Evolutionary conservation across 2,329 filamentous ascomycete genomes (phyloP), one percentile per base, ranked within the genome.

Genomic region (Colletotrichum australisinense): DNA sequence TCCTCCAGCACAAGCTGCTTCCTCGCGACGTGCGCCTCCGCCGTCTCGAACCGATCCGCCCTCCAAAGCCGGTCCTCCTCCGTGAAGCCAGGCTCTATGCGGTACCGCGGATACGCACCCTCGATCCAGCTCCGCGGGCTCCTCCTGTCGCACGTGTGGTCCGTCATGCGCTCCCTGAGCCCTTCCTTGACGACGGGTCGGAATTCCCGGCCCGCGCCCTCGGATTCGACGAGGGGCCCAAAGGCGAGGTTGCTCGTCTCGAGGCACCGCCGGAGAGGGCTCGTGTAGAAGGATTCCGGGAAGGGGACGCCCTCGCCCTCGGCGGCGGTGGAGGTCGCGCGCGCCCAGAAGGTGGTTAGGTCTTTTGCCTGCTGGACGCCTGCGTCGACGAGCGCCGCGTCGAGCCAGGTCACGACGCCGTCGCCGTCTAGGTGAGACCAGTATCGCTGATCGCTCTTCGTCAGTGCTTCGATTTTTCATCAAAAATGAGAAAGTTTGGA

Each of bases 91-190:
- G 83, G 79, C 78, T 92, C 90, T 57, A 92, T 84, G 2, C 72
- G 75, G 77, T 86, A 91, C 24, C 77, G 78, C 0, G 89, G 89
- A 74, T 88, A 91, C 38, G 83, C 81, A 16, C 81, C 74, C 1
- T 80, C 80, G 73, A 93, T 90, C 78, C 83, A 86, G 0, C 84
- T 82, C 56, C 83, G 84, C 8, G 82, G 79, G 63, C 86, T 86
- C 19, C 90, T 84, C 19, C 88, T 85, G 78, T 93, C 90, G 78
- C 91, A 93, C 0, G 90, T 92, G 78, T 92, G 90, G 67, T 87
- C 83, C 9, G 88, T 90, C 70, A 91, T 85, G 2, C 88, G 86
- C 78, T 93, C 91, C 24, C 91, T 84, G 16, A 92, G 82, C 5
- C 86, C 78, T 71, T 92, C 90, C 78, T 90, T 91, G 77, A 93